Evolutionary conservation across 352 stramenopile species (phyloP), one percentile per base, ranked within the genome.

Genomic region (Globisporangium cystogenes): DNA sequence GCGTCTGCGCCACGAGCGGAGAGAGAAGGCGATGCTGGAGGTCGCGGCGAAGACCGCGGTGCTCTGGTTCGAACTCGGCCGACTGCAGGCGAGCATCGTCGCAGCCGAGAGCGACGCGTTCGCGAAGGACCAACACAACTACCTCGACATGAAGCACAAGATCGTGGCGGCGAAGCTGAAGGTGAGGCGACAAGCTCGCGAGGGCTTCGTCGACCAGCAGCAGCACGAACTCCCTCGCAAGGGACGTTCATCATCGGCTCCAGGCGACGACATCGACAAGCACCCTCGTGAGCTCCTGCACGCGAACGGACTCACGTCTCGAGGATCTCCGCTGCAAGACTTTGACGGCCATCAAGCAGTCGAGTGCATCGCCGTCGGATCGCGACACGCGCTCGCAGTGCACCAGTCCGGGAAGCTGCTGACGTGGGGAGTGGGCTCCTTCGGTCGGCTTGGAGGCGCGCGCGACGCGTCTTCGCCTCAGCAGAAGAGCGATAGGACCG

Each of bases 401-500:
- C 73, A 83, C 41, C 69, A 82, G 18, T 78, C 76, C 0, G 82
- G 82, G 1, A 80, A 82, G 55, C 48, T 93, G 20, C 75, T 78
- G 27, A 71, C 74, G 0, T 93, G 82, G 82, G 82, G 82, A 15
- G 79, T 88, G 20, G 82, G 82, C 0, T 78, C 76, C 0, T 93
- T 86, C 29, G 79, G 79, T 4, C 68, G 76, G 0, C 72, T 90
- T 4, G 82, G 79, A 49, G 72, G 70, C 2, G 47, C 44, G 41
- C 65, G 26, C 52, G 62, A 62, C 27, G 15, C 18, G 10, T 15
- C 5, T 10, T 44, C 39, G 24, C 39, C 8, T 27, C 45, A 24
- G 26, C 48, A 55, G 27, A 11, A 31, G 20, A 15, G 47, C 16
- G 12, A 26, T 12, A 47, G 73, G 16, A 55, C 74, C 42, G 67